Percentiles rank a stretch among this genome's conserved stretches.
Conservation (phyloP, 768 basidiomycete genomes). For the Wakefieldia striispora region DNA sequence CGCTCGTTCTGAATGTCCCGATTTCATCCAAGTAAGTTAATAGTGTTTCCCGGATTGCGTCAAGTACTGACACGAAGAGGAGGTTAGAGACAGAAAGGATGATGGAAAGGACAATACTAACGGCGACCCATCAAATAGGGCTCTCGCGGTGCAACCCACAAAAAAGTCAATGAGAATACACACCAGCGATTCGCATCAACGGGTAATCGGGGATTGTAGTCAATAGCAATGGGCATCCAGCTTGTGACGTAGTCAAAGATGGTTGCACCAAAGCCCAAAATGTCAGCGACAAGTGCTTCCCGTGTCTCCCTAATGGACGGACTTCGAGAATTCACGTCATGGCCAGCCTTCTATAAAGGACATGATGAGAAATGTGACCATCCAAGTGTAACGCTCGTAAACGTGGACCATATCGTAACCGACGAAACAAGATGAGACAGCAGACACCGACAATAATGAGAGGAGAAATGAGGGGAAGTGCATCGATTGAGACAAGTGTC, state of each 20-base stretch:
- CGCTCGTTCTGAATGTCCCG: no score
- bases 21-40: no score
- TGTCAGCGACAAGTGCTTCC: constrained; percentile 41
- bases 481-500: constrained; percentile 47
- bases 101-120: no score
- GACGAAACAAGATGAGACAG: constrained; percentile 44
- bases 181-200: constrained; percentile 39
- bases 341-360: constrained; percentile 49
- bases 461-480: constrained; percentile 46
- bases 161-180: constrained; percentile 49
- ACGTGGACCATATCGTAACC: constrained; percentile 46
- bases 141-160: constrained; percentile 49
- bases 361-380: constrained; percentile 44
- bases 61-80: no score
- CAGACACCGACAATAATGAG: constrained; percentile 46
- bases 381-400: constrained; percentile 59
- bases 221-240: constrained; percentile 53
- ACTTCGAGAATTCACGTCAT: constrained; percentile 43
- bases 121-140: no score
- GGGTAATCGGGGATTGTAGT: constrained; percentile 53
- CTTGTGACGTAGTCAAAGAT: constrained; percentile 48
- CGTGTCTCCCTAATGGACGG: constrained; percentile 43
- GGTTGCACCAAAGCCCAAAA: constrained; percentile 51
- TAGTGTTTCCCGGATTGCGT: no score
- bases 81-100: no score